These are phyloP conservation scores for Aspergillus asperescens DNA, from an alignment of 495 filamentous ascomycete species.

Conservation along the genomic window DNA sequence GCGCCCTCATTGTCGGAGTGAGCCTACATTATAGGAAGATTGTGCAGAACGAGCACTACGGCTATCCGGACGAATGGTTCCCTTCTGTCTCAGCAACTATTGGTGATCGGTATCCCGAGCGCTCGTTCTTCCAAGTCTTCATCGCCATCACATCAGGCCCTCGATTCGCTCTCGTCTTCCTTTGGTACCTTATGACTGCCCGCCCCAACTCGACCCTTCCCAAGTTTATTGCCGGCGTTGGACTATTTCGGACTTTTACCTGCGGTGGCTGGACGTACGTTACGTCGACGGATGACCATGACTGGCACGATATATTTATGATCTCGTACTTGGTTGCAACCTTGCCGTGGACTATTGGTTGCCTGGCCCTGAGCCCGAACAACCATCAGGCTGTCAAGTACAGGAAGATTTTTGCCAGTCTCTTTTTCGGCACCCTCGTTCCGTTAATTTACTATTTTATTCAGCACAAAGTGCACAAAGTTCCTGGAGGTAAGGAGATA, in stretches of 20 bases:
- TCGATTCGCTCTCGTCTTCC: slow-evolving; percentile 81
- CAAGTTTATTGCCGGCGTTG: slow-evolving; percentile 73
- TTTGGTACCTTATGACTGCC: slow-evolving; percentile 88
- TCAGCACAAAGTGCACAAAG: slow-evolving; percentile 94
- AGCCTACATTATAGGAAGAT: slow-evolving; percentile 93
- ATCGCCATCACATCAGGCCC: slow-evolving; percentile 95
- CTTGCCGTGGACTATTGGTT: slow-evolving; percentile 91
- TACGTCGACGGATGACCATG: slow-evolving; percentile 95
- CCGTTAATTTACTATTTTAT: slow-evolving; percentile 96
- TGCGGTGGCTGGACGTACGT: slow-evolving; percentile 99
- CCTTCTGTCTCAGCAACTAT: slow-evolving; percentile 98
- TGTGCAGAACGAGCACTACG: slow-evolving; percentile 93
- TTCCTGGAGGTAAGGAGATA: slow-evolving; percentile 74
- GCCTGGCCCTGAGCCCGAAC: slow-evolving; percentile 79
- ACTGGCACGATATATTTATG: slow-evolving; percentile 99
- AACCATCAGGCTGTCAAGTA: slow-evolving; percentile 83
- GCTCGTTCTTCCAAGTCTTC: slow-evolving; percentile 93
- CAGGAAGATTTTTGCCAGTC: slow-evolving; percentile 73
- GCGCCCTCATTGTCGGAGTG: slow-evolving; percentile 80
- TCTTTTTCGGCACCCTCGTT: slow-evolving; percentile 87
- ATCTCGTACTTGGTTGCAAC: slow-evolving; percentile 95
- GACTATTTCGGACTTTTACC: slow-evolving; percentile 82
- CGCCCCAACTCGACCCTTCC: slow-evolving; percentile 68
- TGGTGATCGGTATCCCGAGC: slow-evolving; percentile 94
- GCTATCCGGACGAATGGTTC: slow-evolving; percentile 98